These are phyloP conservation scores for Fistulifera solaris DNA, from an alignment of 108 stramenopile genomes.

Conservation along the genomic window DNA sequence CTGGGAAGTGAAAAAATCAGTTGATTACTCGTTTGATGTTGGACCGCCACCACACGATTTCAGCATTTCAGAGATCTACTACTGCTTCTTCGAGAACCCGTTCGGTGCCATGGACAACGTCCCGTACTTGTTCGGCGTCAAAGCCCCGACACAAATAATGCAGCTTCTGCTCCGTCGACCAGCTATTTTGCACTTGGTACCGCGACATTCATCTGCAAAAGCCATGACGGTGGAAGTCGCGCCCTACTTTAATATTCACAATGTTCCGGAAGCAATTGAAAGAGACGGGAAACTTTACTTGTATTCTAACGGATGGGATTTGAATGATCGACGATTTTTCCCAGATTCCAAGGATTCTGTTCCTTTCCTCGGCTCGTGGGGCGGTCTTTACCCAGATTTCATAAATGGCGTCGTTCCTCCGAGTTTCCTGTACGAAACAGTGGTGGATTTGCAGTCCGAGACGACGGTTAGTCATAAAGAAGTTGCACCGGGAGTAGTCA, in stretches of 20 bases:
- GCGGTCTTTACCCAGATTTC: conserved; percentile 8
- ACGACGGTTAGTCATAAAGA: conserved; percentile 7
- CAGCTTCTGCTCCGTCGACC: conserved; percentile 10
- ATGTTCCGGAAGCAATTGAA: background rate
- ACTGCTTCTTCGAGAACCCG: conserved; percentile 25
- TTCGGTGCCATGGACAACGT: conserved; percentile 20
- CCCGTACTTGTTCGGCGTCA: conserved; percentile 29
- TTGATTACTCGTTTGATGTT: too few species aligned
- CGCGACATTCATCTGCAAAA: conserved; percentile 1
- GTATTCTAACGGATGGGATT: conserved; percentile 16
- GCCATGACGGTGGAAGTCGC: conserved; percentile 9
- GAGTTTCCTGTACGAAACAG: conserved; percentile 10
- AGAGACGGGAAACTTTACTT: conserved; percentile 8
- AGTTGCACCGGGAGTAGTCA: conserved; percentile 11
- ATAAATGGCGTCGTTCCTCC: conserved; percentile 10
- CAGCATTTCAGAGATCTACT: conserved; percentile 26
- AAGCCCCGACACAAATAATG: conserved; percentile 15
- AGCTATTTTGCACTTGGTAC: conserved; percentile 9
- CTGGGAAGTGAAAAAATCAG: conserved; percentile 2
- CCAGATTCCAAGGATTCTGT: conserved; percentile 3
- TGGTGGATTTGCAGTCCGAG: conserved; percentile 6
- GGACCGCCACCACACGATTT: conserved; percentile 32
- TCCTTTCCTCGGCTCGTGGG: conserved; percentile 13
- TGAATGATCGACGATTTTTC: conserved; percentile 16
- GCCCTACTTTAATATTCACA: conserved; percentile 14